Evolutionary conservation across 257 asterid genomes (phyloP).

Genomic region (Solanum pimpinellifolium): DNA sequence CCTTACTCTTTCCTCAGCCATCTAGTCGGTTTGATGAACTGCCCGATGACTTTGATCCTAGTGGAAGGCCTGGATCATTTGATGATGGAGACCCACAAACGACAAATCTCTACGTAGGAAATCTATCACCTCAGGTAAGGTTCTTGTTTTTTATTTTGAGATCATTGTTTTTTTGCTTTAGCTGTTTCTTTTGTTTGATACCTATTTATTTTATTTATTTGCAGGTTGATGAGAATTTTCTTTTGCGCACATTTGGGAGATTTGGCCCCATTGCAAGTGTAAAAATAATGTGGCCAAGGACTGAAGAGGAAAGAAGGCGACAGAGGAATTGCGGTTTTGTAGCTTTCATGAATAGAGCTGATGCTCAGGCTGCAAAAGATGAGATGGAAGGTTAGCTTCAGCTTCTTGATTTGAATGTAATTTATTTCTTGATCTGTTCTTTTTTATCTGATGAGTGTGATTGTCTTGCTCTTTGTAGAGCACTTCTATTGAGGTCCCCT

Average conservation of each 20-base stretch:
- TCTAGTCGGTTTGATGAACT: conserved; percentile 89
- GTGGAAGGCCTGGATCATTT: conserved; percentile 81
- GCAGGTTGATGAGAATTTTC: conserved; percentile 92
- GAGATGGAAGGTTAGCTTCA: conserved; percentile 78
- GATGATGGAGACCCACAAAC: conserved; percentile 98
- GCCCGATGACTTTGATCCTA: conserved; percentile 87
- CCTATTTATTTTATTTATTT: background rate
- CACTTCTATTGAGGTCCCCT: background rate
- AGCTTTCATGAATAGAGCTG: conserved; percentile 90
- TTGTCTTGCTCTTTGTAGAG: background rate
- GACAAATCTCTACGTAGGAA: conserved; percentile 88
- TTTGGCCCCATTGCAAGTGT: conserved; percentile 98
- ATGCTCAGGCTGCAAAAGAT: conserved; percentile 94
- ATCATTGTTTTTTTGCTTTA: background rate
- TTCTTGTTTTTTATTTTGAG: background rate
- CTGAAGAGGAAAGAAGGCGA: conserved; percentile 83
- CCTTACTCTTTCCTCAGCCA: conserved; percentile 33
- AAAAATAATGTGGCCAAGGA: conserved; percentile 98
- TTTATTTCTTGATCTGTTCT: background rate
- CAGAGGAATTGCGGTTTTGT: conserved; percentile 94
- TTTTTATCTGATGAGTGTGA: background rate
- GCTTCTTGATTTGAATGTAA: background rate
- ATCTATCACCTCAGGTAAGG: conserved; percentile 77
- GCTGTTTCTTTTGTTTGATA: background rate
- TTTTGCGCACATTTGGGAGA: conserved; percentile 90